Evolutionary conservation across 1,284 basidiomycete genomes (phyloP), one percentile per base, ranked within the genome.

Genomic region (Malassezia sp.): DNA sequence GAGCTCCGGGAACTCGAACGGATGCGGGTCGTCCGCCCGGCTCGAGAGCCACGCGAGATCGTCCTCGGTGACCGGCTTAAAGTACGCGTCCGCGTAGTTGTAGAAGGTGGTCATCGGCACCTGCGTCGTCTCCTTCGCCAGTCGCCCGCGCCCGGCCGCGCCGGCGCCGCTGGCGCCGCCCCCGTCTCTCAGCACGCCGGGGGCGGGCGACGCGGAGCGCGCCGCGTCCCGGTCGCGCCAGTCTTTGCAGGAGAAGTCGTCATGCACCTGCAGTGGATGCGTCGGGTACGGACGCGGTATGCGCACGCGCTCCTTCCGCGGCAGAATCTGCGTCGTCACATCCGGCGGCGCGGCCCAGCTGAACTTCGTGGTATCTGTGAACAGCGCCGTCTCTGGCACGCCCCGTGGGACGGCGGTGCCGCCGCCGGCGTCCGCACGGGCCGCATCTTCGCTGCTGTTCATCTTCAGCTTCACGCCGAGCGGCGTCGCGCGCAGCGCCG

Each of bases 1-100:
- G 1, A 91, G 76, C 48, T 82, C 79, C 6, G 90, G 89, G 72
- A 91, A 79, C 32, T 85, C 74, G 61, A 81, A 91, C 0, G 85
- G 82, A 50, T 87, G 84, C 5, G 84, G 75, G 49, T 91, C 86
- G 61, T 93, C 89, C 15, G 74, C 73, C 71, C 74, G 56, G 52
- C 54, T 56, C 34, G 60, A 64, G 27, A 70, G 59, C 63, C 63
- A 70, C 9, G 65, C 67, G 14, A 70, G 43, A 32, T 70, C 67
- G 39, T 70, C 67, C 33, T 70, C 67, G 29, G 65, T 70, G 22
- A 70, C 37, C 10, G 67, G 63, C 54, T 65, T 65, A 49, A 70
- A 70, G 52, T 55, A 70, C 4, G 60, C 60, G 30, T 68, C 67
- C 20, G 54, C 56, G 29, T 62, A 61, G 43, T 61, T 56, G 55